Conservation (phyloP, 192 early-diverging fungal species). For the Entomortierella lignicola region DNA sequence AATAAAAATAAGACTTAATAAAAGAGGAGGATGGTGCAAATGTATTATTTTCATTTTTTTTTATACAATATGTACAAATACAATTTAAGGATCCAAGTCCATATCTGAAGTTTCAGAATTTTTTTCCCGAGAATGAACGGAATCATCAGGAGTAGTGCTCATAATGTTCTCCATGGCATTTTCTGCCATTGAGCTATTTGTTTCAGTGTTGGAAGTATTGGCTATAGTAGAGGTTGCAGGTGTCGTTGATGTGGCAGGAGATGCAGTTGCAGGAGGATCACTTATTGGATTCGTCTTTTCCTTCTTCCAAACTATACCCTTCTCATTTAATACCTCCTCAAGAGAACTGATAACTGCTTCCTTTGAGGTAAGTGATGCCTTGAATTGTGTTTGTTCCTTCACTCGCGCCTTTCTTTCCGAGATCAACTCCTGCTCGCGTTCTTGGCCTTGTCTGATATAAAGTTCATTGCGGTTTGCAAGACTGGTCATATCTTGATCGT, state of each 20-base stretch:
- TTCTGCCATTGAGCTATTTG: too few species aligned
- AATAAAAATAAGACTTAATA: neutral
- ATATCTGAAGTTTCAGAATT: too few species aligned
- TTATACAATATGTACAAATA: neutral
- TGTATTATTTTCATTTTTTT: too few species aligned
- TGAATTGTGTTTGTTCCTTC: neutral
- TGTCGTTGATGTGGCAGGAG: too few species aligned
- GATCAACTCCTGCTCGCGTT: slow-evolving; percentile 2
- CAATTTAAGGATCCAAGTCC: neutral
- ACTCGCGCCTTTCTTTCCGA: neutral
- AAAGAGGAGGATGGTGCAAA: too few species aligned
- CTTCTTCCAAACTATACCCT: neutral
- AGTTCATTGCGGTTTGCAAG: slow-evolving; percentile 15
- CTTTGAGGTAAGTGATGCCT: neutral
- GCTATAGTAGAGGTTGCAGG: too few species aligned
- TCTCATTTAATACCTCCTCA: slow-evolving; percentile 8
- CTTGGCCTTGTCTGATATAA: slow-evolving; percentile 11
- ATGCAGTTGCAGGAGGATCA: too few species aligned
- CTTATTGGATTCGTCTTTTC: neutral
- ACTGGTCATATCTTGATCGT: slow-evolving; percentile 1
- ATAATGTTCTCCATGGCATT: too few species aligned
- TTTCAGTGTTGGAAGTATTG: too few species aligned
- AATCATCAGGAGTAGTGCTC: too few species aligned
- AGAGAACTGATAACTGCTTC: neutral
- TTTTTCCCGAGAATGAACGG: too few species aligned